Percentiles rank a stretch among this genome's conserved stretches.
Conservation (phyloP, 169 alveolate species). For the Plasmodium fragile region DNA sequence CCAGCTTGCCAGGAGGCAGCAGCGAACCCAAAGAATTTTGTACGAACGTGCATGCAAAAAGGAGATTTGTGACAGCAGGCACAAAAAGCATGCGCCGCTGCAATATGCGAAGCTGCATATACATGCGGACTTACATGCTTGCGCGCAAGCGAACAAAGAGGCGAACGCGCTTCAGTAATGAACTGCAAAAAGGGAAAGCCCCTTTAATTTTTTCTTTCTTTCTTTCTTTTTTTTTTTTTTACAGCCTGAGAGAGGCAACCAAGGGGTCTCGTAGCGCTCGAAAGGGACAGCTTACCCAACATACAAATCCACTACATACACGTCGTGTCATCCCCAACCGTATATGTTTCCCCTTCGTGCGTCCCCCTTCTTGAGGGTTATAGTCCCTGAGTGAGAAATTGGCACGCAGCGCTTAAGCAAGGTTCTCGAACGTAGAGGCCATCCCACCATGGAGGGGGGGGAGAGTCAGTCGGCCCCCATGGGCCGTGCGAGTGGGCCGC, state of each 20-base stretch:
- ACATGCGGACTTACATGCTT: background rate
- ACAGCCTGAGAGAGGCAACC: background rate
- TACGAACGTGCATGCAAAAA: background rate
- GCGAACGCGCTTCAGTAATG: background rate
- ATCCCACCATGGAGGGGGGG: background rate
- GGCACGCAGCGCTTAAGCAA: background rate
- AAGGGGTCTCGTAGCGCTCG: background rate
- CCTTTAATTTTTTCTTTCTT: background rate
- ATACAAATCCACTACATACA: background rate
- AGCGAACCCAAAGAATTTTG: background rate
- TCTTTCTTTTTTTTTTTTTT: no score
- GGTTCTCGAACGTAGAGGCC: background rate
- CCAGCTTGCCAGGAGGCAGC: background rate
- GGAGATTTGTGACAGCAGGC: background rate
- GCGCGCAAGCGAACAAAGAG: background rate
- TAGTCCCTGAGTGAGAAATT: background rate
- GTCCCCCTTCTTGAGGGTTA: background rate
- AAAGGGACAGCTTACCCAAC: background rate
- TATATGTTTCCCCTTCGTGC: background rate
- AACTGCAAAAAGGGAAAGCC: background rate
- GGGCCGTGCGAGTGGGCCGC: background rate
- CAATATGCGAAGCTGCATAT: background rate
- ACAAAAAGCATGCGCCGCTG: background rate
- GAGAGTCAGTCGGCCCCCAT: background rate
- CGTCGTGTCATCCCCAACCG: background rate